Base-by-base conservation (phyloP, 352 stramenopile species). In the Elongisporangium anandrum region DNA sequence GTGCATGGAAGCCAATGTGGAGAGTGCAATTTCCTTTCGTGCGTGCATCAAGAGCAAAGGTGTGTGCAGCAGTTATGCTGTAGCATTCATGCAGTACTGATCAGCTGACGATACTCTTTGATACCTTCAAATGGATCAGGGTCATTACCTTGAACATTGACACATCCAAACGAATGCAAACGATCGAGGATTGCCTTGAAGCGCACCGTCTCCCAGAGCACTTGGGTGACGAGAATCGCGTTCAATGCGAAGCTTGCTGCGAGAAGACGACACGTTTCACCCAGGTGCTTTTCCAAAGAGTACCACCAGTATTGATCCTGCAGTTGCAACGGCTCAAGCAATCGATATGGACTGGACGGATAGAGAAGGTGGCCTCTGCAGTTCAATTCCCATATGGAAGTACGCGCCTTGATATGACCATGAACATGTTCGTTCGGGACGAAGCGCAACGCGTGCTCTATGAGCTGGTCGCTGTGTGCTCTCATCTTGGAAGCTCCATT, bases 1-100 rank as follows among this genome's bases (percentile, higher is more conserved):
- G 84, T 94, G n/a, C 80, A 81, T 12, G 86, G 86, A 15, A 90
- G 80, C 4, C 79, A 88, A 50, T 95, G 85, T 59, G 79, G 77
- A 57, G 79, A 71, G n/a, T 95, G 85, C 58, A 70, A 76, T 17
- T 85, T 75, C 22, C 66, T 95, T 23, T 87, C 79, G 5, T 89
- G 79, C 63, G 69, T 80, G 29, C 84, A 93, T 54, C 75, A 93
- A 69, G 79, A 91, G 64, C 65, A 80, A 61, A 29, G 60, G 52
- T 69, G 8, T 12, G 56, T 67, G 51, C 19, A 19, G 15, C 39
- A 20, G 48, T 47, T 16, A 1, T 41, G 29, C 29, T 41, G 29
- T 7, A 41, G 29, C 4, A 41, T 41, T 13, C 1, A 4, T 15
- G 1, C 4, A 41, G 9, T 2, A 41, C 29, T 41, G 29, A 41